Conservation (phyloP, 2,329 filamentous ascomycete species). For the Penicillium sp. region DNA sequence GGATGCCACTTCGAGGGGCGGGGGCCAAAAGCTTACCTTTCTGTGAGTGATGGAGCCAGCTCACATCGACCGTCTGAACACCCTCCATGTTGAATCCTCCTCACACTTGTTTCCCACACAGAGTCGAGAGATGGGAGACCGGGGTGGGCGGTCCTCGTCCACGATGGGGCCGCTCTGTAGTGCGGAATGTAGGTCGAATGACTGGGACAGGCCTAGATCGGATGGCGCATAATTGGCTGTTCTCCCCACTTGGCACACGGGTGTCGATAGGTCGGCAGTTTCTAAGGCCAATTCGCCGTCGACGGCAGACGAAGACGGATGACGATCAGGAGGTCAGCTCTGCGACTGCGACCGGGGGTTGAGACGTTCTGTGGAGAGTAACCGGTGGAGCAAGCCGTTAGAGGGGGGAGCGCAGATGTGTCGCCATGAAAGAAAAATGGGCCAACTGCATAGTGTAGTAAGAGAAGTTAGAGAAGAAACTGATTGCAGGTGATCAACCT, state of each 20-base stretch:
- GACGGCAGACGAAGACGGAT: conserved; percentile 5
- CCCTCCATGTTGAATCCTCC: conserved; percentile 68
- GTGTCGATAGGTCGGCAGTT: conserved; percentile 10
- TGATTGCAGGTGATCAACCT: conserved; percentile 6
- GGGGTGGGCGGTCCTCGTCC: background rate
- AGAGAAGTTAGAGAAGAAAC: background rate
- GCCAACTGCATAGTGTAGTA: conserved; percentile 7
- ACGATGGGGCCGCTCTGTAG: conserved; percentile 23
- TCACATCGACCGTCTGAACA: conserved; percentile 81
- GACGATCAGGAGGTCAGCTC: conserved; percentile 5
- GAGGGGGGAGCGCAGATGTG: conserved; percentile 6
- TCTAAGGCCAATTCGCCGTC: conserved; percentile 1
- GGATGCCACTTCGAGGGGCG: background rate
- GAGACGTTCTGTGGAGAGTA: background rate
- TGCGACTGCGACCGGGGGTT: conserved; percentile 13
- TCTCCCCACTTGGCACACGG: conserved; percentile 26
- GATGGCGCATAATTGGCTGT: conserved; percentile 28
- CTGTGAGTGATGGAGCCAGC: conserved; percentile 84
- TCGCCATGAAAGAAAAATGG: conserved; percentile 3
- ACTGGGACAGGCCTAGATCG: conserved; percentile 25
- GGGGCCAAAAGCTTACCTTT: conserved; percentile 66
- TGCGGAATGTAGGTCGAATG: conserved; percentile 24
- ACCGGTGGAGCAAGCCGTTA: conserved; percentile 12
- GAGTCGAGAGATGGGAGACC: background rate
- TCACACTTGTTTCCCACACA: conserved; percentile 3